phyloP scores from a whole-genome alignment of 176 grass and related monocot species.

The Musa schizocarpa region DNA sequence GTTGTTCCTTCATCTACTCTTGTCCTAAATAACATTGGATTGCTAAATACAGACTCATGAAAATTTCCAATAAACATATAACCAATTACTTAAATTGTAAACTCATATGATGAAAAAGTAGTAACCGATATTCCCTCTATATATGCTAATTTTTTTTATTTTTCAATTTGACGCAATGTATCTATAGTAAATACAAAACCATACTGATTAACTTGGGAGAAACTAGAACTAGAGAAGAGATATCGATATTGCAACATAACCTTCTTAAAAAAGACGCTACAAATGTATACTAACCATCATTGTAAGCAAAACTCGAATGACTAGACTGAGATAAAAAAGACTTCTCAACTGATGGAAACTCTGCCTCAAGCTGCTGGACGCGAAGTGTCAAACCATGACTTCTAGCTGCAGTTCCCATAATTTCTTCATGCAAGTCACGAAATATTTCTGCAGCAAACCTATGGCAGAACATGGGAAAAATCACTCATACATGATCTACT shows the following conservation, averaged over 20 bases:
- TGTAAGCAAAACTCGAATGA: conserved; percentile 49
- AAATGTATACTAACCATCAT: conserved; percentile 51
- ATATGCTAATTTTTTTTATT: too few species aligned
- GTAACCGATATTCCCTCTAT: too few species aligned
- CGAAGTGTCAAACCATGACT: conserved; percentile 82
- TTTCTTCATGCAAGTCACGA: conserved; percentile 84
- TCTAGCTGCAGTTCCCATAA: conserved; percentile 66
- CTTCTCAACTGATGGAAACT: conserved; percentile 75
- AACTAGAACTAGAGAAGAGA: not conserved
- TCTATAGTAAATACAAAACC: not conserved
- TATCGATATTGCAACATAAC: not conserved
- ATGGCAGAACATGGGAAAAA: conserved; percentile 4
- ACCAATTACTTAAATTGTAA: too few species aligned
- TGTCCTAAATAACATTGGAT: too few species aligned
- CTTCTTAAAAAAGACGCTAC: not conserved
- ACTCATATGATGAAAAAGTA: too few species aligned
- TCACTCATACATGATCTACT: not conserved
- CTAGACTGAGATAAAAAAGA: conserved; percentile 50
- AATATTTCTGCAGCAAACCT: conserved; percentile 98
- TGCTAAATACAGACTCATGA: too few species aligned
- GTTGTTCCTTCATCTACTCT: too few species aligned
- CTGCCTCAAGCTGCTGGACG: conserved; percentile 80
- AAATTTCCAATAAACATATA: too few species aligned
- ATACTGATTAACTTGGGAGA: not conserved
- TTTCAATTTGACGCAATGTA: not conserved